A percentile compares a stretch with the other conserved stretches of the same genome.
Evolutionary conservation across 2,329 filamentous ascomycete genomes (phyloP).

Genomic region (Hypoxylon sp.): DNA sequence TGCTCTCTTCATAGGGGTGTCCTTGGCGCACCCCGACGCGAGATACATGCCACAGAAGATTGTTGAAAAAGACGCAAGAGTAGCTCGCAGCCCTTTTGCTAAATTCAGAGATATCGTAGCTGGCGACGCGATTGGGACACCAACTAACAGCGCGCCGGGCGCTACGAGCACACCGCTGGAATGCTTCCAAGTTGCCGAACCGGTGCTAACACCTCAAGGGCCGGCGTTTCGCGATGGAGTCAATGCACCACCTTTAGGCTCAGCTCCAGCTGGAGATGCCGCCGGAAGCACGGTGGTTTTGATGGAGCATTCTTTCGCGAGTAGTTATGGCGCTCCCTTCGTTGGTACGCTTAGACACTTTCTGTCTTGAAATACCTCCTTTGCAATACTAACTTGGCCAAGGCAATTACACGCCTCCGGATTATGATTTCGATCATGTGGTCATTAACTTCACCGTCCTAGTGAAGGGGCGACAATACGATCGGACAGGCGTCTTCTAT

Average conservation of each 20-base stretch:
- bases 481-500: conserved; percentile 82
- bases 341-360: conserved; percentile 67
- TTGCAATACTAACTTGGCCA: conserved; percentile 36
- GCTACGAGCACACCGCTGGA: conserved; percentile 60
- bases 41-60: conserved; percentile 27
- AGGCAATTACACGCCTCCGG: conserved; percentile 76
- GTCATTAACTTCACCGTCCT: conserved; percentile 82
- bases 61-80: conserved; percentile 16
- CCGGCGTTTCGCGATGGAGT: conserved; percentile 56
- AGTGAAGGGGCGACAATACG: conserved; percentile 80
- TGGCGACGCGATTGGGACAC: conserved; percentile 13
- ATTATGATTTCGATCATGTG: conserved; percentile 80
- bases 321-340: conserved; percentile 81
- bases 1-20: conserved; percentile 37
- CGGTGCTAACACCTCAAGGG: conserved; percentile 68
- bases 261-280: conserved; percentile 33
- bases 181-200: conserved; percentile 79
- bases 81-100: conserved; percentile 47
- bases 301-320: conserved; percentile 79
- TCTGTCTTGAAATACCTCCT: conserved; percentile 4
- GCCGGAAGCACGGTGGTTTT: conserved; percentile 68
- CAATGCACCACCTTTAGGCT: conserved; percentile 50
- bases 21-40: conserved; percentile 41
- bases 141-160: conserved; percentile 32
- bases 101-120: conserved; percentile 44